A percentile compares a stretch with the other conserved stretches of the same genome.
These are phyloP conservation scores for Lentinus brumalis DNA, from an alignment of 768 basidiomycete genomes.

Conservation along the genomic window DNA sequence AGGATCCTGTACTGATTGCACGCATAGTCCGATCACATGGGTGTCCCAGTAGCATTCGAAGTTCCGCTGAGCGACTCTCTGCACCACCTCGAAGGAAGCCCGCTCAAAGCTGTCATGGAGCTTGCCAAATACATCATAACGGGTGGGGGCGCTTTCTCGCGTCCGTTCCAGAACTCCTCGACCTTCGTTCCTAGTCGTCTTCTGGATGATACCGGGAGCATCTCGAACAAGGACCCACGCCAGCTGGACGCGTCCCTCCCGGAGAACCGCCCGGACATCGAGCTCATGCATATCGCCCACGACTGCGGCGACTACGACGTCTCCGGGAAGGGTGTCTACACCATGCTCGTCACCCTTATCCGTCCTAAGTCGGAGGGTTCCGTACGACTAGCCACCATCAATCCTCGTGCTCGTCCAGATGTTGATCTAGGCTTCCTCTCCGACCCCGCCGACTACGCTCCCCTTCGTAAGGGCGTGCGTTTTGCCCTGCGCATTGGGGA, in stretches of 20 bases:
- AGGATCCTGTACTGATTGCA: neutral
- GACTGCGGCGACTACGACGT: conserved; percentile 16
- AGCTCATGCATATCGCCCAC: conserved; percentile 23
- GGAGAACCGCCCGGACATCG: conserved; percentile 24
- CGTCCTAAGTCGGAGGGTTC: conserved; percentile 27
- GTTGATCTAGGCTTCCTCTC: conserved; percentile 35
- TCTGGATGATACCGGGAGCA: conserved; percentile 4
- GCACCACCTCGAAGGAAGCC: conserved; percentile 9
- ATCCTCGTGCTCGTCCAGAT: conserved; percentile 32
- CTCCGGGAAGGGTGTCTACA: conserved; percentile 19
- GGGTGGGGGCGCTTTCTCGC: conserved; percentile 14
- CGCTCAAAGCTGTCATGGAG: conserved; percentile 5
- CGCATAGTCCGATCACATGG: conserved; percentile 20
- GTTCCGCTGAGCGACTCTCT: conserved; percentile 19
- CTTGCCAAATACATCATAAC: conserved; percentile 15
- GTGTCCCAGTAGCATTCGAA: conserved; percentile 15
- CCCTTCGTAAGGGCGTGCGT: conserved; percentile 24
- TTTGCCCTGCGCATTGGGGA: conserved; percentile 22
- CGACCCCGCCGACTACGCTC: conserved; percentile 27
- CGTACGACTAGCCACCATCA: conserved; percentile 31
- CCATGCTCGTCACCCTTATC: conserved; percentile 27
- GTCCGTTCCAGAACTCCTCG: conserved; percentile 11
- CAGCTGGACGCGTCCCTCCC: conserved; percentile 14
- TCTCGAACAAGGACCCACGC: neutral
- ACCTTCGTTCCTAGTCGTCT: conserved; percentile 12